Conservation (phyloP, 352 stramenopile genomes). For the Stephanocyclus meneghinianus region DNA sequence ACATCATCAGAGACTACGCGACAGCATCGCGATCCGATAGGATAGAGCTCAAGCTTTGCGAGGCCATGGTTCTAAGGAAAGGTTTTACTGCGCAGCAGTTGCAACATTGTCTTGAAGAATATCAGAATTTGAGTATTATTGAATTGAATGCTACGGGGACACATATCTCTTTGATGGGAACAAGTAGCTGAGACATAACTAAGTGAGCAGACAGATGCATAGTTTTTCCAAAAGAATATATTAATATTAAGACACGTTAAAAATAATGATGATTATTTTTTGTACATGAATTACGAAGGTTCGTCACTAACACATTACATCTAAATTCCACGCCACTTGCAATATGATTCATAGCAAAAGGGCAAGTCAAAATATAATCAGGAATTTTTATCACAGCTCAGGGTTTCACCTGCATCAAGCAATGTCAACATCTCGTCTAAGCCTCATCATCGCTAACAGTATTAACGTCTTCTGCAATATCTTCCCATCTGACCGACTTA, state of each 20-base stretch:
- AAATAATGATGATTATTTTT: neutral
- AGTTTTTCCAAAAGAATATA: neutral
- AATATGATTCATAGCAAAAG: no score
- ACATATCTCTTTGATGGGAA: conserved; percentile 2
- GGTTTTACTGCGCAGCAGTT: conserved; percentile 95
- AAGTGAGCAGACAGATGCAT: neutral
- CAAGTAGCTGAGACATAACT: neutral
- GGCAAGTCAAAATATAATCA: no score
- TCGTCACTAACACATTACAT: neutral
- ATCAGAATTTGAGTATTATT: conserved; percentile 68
- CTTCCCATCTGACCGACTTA: conserved; percentile 8
- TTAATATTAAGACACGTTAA: neutral
- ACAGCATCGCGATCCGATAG: conserved; percentile 75
- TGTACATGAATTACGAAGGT: no score
- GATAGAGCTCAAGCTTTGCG: conserved; percentile 87
- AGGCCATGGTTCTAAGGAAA: conserved; percentile 94
- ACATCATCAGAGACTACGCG: conserved; percentile 92
- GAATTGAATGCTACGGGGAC: conserved; percentile 15
- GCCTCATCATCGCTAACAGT: neutral
- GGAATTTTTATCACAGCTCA: neutral
- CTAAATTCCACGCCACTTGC: neutral
- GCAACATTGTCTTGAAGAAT: conserved; percentile 91
- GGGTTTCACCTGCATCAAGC: neutral
- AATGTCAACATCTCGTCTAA: neutral
- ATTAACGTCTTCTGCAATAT: neutral